Conservation (phyloP, 495 filamentous ascomycete species). For the Chaetomidium leptoderma region DNA sequence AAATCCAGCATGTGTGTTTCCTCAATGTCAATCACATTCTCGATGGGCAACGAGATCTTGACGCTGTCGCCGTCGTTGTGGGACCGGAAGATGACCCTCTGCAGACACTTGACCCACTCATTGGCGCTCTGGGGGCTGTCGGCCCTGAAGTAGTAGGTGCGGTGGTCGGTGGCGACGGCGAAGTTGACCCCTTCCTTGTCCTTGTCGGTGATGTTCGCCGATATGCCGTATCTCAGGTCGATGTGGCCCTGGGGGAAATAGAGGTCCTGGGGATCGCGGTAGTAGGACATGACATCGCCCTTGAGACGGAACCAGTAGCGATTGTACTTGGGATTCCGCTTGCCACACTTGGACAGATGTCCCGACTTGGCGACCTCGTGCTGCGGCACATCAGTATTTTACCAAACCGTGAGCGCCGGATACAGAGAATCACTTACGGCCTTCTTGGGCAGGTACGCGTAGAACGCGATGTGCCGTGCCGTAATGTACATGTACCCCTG, state of each 20-base stretch:
- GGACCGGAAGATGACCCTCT: conserved; percentile 90
- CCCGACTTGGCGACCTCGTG: conserved; percentile 81
- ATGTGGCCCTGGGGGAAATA: conserved; percentile 94
- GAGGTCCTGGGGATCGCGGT: conserved; percentile 70
- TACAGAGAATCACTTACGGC: conserved; percentile 49
- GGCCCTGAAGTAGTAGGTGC: conserved; percentile 82
- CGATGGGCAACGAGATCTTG: conserved; percentile 87
- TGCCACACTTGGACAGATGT: conserved; percentile 82
- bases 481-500: conserved; percentile 98
- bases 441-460: conserved; percentile 92
- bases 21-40: conserved; percentile 88
- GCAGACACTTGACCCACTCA: conserved; percentile 94
- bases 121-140: conserved; percentile 86
- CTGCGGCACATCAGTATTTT: conserved; percentile 41
- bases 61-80: conserved; percentile 97
- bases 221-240: conserved; percentile 87
- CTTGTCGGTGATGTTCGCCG: conserved; percentile 67
- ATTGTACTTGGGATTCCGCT: conserved; percentile 81
- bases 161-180: conserved; percentile 73
- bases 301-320: conserved; percentile 97
- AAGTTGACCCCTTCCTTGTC: conserved; percentile 74
- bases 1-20: conserved; percentile 88
- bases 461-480: conserved; percentile 89
- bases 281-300: conserved; percentile 94
- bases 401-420: neutral